phyloP scores from a whole-genome alignment of 2,329 filamentous ascomycete species.

The Beauveria caledonica region DNA sequence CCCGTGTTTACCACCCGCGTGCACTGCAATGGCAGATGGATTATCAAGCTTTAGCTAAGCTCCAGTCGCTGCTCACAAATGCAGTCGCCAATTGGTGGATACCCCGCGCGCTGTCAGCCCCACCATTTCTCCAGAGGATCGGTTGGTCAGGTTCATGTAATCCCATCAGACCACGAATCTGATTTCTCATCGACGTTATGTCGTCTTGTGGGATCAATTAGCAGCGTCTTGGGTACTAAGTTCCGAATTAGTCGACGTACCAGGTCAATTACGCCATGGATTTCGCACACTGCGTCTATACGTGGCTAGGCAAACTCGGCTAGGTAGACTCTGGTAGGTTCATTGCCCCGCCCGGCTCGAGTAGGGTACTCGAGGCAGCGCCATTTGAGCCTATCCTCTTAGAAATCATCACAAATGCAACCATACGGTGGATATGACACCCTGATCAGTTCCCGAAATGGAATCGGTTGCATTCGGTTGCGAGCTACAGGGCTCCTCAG shows the following conservation, averaged over 20 bases:
- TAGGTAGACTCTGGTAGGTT: neutral
- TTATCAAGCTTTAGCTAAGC: slow-evolving; percentile 24
- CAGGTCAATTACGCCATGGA: neutral
- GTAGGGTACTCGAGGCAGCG: neutral
- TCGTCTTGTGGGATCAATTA: too few species aligned
- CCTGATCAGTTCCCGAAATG: neutral
- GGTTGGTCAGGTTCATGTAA: slow-evolving; percentile 12
- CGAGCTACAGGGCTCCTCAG: neutral
- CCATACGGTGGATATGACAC: neutral
- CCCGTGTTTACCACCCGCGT: too few species aligned
- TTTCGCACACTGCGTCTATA: neutral
- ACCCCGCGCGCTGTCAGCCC: neutral
- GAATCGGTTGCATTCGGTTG: neutral
- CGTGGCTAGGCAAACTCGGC: too few species aligned
- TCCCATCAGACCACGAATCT: neutral
- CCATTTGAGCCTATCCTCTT: neutral
- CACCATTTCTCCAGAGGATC: neutral
- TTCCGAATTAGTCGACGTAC: neutral
- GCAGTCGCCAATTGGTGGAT: neutral
- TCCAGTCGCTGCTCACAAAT: neutral
- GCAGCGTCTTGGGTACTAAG: too few species aligned
- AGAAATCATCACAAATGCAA: neutral
- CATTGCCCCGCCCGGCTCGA: neutral
- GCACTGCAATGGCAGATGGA: neutral
- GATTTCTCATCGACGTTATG: too few species aligned